These are phyloP conservation scores for Hypoxylon rubiginosum DNA, from an alignment of 2,329 filamentous ascomycete species.

Conservation along the genomic window DNA sequence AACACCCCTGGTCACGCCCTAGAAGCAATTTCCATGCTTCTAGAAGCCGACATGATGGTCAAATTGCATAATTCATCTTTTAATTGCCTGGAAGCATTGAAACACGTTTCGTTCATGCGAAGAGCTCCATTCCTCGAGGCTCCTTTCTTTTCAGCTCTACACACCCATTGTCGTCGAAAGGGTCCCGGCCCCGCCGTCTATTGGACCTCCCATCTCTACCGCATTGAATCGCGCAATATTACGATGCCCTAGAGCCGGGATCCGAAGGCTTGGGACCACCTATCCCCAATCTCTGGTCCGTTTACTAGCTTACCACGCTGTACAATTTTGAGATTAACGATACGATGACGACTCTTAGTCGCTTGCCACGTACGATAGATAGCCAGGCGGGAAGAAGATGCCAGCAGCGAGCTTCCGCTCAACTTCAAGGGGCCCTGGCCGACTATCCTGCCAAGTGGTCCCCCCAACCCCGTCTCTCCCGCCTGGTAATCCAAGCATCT, in stretches of 20 bases:
- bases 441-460: constrained; percentile 33
- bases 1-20: constrained; percentile 40
- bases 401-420: constrained; percentile 21
- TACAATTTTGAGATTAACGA: constrained; percentile 39
- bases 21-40: constrained; percentile 46
- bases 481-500: constrained; percentile 38
- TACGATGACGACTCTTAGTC: constrained; percentile 37
- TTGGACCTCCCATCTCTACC: constrained; percentile 45
- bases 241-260: constrained; percentile 43
- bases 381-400: constrained; percentile 9
- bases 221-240: constrained; percentile 59
- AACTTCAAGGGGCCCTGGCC: constrained; percentile 22
- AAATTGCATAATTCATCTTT: constrained; percentile 61
- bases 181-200: constrained; percentile 40
- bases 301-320: constrained; percentile 25
- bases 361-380: constrained; percentile 35
- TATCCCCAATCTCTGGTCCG: constrained; percentile 28
- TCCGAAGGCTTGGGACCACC: constrained; percentile 42
- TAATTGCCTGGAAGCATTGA: constrained; percentile 63
- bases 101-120: constrained; percentile 63
- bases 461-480: constrained; percentile 34
- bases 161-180: constrained; percentile 30
- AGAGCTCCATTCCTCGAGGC: constrained; percentile 48
- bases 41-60: constrained; percentile 43
- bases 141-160: constrained; percentile 47